These are phyloP conservation scores for Pascua sp. DNA, from an alignment of 1,284 basidiomycete species.

Conservation along the genomic window DNA sequence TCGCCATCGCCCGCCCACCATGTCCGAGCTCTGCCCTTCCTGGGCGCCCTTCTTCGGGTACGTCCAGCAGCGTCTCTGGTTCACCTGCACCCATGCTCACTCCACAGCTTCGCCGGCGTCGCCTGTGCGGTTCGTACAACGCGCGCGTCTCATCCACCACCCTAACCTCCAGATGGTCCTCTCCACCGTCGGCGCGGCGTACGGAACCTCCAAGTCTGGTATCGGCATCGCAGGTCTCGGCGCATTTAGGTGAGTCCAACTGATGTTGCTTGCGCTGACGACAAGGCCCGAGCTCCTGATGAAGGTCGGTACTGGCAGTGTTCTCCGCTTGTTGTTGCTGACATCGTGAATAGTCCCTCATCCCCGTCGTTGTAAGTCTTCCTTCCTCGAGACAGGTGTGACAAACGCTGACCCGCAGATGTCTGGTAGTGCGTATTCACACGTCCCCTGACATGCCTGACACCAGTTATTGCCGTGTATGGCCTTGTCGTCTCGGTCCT, in stretches of 20 bases:
- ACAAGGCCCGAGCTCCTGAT: constrained; percentile 88
- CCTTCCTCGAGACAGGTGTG: neutral
- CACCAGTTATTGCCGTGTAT: constrained; percentile 54
- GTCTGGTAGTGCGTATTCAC: constrained; percentile 61
- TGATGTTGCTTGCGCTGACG: neutral
- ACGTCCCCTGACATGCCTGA: constrained; percentile 26
- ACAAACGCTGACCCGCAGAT: constrained; percentile 49
- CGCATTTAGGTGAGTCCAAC: constrained; percentile 59
- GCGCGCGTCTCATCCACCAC: neutral
- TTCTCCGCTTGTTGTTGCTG: neutral
- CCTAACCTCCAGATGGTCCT: constrained; percentile 41
- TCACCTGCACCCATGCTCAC: neutral
- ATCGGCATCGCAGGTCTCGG: constrained; percentile 97
- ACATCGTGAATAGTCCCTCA: constrained; percentile 38
- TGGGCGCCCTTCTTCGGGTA: constrained; percentile 52
- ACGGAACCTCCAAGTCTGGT: constrained; percentile 94
- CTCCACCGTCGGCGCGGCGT: constrained; percentile 82
- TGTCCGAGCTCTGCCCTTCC: constrained; percentile 48
- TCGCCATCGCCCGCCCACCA: constrained; percentile 14
- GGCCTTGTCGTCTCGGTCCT: constrained; percentile 60
- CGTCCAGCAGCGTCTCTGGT: neutral
- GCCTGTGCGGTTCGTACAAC: constrained; percentile 35
- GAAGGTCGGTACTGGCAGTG: constrained; percentile 63
- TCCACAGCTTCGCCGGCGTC: constrained; percentile 42
- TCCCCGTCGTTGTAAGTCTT: constrained; percentile 60